A percentile compares a stretch with the other conserved stretches of the same genome.
Evolutionary conservation across 1,139 yeast species (phyloP).

Genomic region (Arxiozyma heterogenica): DNA sequence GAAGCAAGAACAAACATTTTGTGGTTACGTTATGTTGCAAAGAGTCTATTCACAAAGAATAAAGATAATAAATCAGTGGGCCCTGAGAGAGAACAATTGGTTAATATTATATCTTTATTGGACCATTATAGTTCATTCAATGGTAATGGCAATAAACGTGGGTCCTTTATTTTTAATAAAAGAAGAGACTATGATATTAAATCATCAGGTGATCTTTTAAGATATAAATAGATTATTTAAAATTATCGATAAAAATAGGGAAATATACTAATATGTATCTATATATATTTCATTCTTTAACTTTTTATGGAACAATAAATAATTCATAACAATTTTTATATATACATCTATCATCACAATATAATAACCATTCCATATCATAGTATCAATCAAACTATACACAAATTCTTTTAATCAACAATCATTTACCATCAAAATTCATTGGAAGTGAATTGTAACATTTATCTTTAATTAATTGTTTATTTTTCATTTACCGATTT

Average conservation of each 20-base stretch:
- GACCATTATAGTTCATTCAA: constrained; percentile 4
- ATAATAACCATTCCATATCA: not conserved
- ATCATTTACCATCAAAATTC: not conserved
- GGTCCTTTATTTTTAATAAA: constrained; percentile 8
- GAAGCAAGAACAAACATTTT: constrained; percentile 35
- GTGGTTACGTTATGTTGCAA: constrained; percentile 38
- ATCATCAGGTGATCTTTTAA: constrained; percentile 17
- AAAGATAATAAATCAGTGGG: constrained; percentile 10
- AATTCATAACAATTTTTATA: not conserved
- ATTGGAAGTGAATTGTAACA: not conserved
- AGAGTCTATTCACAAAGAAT: constrained; percentile 9
- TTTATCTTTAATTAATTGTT: too few relatives aligned
- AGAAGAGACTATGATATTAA: constrained; percentile 16
- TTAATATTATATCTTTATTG: constrained; percentile 8
- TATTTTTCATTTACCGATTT: not conserved
- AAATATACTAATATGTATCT: too few relatives aligned
- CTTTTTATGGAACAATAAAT: too few relatives aligned
- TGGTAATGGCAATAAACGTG: constrained; percentile 2
- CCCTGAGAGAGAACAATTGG: constrained; percentile 15
- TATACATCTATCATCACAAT: not conserved
- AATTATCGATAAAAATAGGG: not conserved
- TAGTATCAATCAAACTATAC: not conserved
- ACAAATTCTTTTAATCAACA: not conserved
- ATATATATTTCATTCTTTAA: too few relatives aligned
- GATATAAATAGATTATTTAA: constrained; percentile 11